A percentile compares a stretch with the other conserved stretches of the same genome.
Conservation (phyloP, 2,329 filamentous ascomycete species). For the Fonsecaea multimorphosa region DNA sequence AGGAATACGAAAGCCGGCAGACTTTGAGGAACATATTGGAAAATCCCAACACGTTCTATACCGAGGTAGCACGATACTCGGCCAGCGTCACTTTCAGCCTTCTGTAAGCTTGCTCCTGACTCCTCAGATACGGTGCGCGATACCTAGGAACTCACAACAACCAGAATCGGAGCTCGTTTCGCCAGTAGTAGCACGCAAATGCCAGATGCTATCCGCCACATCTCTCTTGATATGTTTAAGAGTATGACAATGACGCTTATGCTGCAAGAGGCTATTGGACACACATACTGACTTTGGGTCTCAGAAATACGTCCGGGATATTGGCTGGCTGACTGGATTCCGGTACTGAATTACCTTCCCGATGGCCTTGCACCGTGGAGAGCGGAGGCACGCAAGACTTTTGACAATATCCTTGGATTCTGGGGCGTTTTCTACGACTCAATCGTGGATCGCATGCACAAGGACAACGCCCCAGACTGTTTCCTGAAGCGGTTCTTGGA, state of each 20-base stretch:
- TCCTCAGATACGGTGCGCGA: background rate
- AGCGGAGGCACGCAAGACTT: conserved; percentile 8
- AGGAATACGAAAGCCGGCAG: conserved; percentile 27
- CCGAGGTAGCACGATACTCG: conserved; percentile 26
- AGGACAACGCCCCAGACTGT: conserved; percentile 24
- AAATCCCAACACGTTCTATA: conserved; percentile 13
- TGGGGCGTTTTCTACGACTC: conserved; percentile 26
- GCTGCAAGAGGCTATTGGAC: too few species aligned
- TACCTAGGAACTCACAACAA: background rate
- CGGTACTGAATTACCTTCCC: conserved; percentile 52
- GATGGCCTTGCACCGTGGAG: conserved; percentile 44
- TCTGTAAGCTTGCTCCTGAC: conserved; percentile 8
- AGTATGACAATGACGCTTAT: background rate
- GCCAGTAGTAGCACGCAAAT: conserved; percentile 14
- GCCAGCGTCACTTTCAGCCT: conserved; percentile 29
- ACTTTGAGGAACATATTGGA: conserved; percentile 29
- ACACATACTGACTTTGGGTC: conserved; percentile 1
- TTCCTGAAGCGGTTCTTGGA: conserved; percentile 24
- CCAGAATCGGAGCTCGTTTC: conserved; percentile 27
- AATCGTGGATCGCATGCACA: conserved; percentile 21
- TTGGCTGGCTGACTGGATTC: conserved; percentile 52
- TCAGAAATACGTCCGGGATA: conserved; percentile 20
- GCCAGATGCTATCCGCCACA: conserved; percentile 22
- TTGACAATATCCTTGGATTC: conserved; percentile 22
- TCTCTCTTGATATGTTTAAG: conserved; percentile 23